Base-by-base conservation (phyloP, 1,284 basidiomycete species). In the Ustilago tritici region DNA sequence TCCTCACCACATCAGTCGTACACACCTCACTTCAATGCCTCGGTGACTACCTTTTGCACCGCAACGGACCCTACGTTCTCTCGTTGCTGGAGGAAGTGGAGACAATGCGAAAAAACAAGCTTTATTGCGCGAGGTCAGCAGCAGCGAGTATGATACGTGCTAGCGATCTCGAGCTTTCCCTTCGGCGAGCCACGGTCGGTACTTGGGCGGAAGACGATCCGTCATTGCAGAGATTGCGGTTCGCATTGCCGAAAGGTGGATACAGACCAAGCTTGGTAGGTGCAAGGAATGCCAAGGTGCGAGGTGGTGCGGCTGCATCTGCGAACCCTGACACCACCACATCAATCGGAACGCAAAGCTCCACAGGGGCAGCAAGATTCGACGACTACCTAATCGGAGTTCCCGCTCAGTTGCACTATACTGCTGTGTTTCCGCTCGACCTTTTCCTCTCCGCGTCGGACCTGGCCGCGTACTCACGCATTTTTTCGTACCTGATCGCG, bases 21-120 rank as follows among this genome's bases (percentile, higher is more conserved):
- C 91, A 92, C 70, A 91, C 91, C 31, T 91, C 92, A 0, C 89
- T 93, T 12, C 89, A 92, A 65, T 90, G 91, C 6, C 86, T 93
- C 91, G 65, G 64, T 32, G 56, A 73, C 58, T 81, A 78, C 86
- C 95, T 95, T 83, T 89, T 96, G 12, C 88, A 94, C 53, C 91
- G 94, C 56, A 93, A 95, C 79, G 94, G 94, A 32, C 93, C 95
- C 84, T 95, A 93, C 81, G 89, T 91, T 49, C 88, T 93, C 9
- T 91, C 93, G 0, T 88, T 95, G 43, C 83, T 57, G 82, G 46
- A 86, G 90, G 86, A 38, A 89, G 90, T 31, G 90, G 91, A 94
- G 85, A 93, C 95, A 76, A 88, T 95, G 36, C 92, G 94, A 11
- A 70, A 74, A 54, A 70, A 71, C 58, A 73, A 78, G 75, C 62